Percentiles rank a stretch among this genome's conserved stretches.
Evolutionary conservation across 2,329 filamentous ascomycete genomes (phyloP).

Genomic region (Trichoderma aggressivum): DNA sequence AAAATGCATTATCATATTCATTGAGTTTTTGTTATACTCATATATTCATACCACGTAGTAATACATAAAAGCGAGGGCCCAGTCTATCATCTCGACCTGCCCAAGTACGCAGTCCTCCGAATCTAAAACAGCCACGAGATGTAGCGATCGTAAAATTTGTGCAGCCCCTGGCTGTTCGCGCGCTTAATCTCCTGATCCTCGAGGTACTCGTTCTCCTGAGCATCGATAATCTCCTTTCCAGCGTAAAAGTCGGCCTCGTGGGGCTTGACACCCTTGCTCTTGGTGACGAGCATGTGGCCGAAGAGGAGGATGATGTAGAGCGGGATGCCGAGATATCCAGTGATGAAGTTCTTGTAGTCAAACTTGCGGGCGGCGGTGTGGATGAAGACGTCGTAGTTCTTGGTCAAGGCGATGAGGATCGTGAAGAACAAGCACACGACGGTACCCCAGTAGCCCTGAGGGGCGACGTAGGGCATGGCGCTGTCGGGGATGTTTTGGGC

Average conservation of each 20-base stretch:
- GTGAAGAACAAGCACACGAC: slow-evolving; percentile 67
- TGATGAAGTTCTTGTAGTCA: slow-evolving; percentile 74
- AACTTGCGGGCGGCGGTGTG: slow-evolving; percentile 50
- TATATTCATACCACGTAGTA: not conserved
- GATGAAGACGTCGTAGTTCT: slow-evolving; percentile 75
- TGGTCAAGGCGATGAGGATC: slow-evolving; percentile 71
- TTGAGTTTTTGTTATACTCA: not conserved
- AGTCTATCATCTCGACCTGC: not conserved
- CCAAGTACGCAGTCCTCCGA: not conserved
- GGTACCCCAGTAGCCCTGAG: slow-evolving; percentile 68
- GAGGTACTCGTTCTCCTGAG: slow-evolving; percentile 68
- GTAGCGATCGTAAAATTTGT: slow-evolving; percentile 38
- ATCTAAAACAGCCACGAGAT: slow-evolving; percentile 38
- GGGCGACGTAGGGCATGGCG: slow-evolving; percentile 62
- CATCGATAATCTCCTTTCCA: slow-evolving; percentile 70
- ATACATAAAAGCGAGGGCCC: not conserved
- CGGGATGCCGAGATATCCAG: slow-evolving; percentile 73
- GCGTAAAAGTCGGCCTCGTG: slow-evolving; percentile 65
- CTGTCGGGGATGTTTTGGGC: slow-evolving; percentile 57
- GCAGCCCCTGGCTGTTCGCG: slow-evolving; percentile 27
- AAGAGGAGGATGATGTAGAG: slow-evolving; percentile 67
- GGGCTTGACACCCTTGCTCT: slow-evolving; percentile 53
- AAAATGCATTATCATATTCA: not conserved
- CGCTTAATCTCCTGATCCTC: slow-evolving; percentile 36
- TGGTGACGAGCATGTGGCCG: slow-evolving; percentile 60